These are phyloP conservation scores for Chaetothyriales sp. DNA, from an alignment of 2,329 filamentous ascomycete species.

Conservation along the genomic window DNA sequence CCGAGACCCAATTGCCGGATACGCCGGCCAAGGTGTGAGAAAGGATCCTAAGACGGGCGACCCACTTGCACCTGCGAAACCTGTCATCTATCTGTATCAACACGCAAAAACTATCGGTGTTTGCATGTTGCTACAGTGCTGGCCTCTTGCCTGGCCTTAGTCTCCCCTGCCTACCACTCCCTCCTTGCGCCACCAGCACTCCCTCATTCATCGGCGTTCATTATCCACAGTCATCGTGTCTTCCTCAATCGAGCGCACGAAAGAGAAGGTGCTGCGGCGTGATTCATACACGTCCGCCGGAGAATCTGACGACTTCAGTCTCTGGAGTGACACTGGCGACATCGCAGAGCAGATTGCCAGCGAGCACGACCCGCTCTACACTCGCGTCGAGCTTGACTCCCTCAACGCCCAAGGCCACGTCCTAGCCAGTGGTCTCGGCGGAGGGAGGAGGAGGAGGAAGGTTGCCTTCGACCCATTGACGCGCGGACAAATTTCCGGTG, in stretches of 20 bases:
- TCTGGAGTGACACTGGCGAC: constrained; percentile 91
- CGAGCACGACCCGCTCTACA: constrained; percentile 60
- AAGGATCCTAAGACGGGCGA: neutral
- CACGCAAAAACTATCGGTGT: neutral
- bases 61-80: neutral
- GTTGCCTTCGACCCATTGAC: constrained; percentile 15
- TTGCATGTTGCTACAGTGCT: neutral
- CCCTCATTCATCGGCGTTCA: constrained; percentile 77
- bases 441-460: constrained; percentile 21
- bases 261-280: constrained; percentile 36
- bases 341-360: constrained; percentile 80
- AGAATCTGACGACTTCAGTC: constrained; percentile 55
- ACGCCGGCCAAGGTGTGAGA: neutral
- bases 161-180: constrained; percentile 31
- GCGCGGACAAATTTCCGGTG: constrained; percentile 30
- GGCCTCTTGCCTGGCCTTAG: neutral
- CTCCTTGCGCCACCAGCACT: constrained; percentile 53
- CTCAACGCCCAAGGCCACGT: constrained; percentile 28
- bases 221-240: constrained; percentile 34
- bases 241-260: constrained; percentile 31
- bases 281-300: constrained; percentile 37
- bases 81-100: neutral
- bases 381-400: constrained; percentile 47
- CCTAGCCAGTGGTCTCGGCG: constrained; percentile 21
- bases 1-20: neutral